These are phyloP conservation scores for Pisolithus microcarpus DNA, from an alignment of 768 basidiomycete species.

Conservation along the genomic window DNA sequence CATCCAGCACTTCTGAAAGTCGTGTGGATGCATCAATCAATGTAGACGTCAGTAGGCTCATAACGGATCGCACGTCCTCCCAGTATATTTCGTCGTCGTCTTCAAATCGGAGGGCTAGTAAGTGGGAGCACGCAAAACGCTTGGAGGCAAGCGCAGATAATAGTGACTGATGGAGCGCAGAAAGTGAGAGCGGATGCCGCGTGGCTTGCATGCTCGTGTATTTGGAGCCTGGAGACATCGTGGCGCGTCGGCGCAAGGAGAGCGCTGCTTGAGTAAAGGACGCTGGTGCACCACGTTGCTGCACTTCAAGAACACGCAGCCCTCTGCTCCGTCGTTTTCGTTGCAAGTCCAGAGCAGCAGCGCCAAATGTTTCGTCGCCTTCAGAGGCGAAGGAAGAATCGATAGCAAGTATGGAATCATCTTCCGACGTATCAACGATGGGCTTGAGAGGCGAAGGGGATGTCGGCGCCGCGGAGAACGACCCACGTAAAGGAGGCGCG, in stretches of 20 bases:
- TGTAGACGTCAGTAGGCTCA: slow-evolving; percentile 60
- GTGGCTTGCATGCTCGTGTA: slow-evolving; percentile 55
- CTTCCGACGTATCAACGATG: slow-evolving; percentile 35
- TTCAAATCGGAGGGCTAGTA: slow-evolving; percentile 71
- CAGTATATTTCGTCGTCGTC: slow-evolving; percentile 73
- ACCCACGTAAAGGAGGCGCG: slow-evolving; percentile 15
- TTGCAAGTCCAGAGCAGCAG: slow-evolving; percentile 54
- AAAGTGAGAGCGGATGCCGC: slow-evolving; percentile 62
- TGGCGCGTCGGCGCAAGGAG: slow-evolving; percentile 18
- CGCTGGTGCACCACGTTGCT: slow-evolving; percentile 13
- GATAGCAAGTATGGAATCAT: slow-evolving; percentile 17
- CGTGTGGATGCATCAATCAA: slow-evolving; percentile 58
- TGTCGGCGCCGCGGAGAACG: slow-evolving; percentile 37
- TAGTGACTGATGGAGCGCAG: slow-evolving; percentile 52
- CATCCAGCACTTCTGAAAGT: slow-evolving; percentile 57
- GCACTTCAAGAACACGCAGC: slow-evolving; percentile 41
- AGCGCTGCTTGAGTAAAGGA: slow-evolving; percentile 10
- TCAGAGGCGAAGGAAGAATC: slow-evolving; percentile 15
- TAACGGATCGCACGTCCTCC: slow-evolving; percentile 77
- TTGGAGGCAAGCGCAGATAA: slow-evolving; percentile 65
- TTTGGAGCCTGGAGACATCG: slow-evolving; percentile 44
- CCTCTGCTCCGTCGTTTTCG: slow-evolving; percentile 46
- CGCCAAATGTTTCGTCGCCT: slow-evolving; percentile 44
- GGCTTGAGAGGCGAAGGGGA: slow-evolving; percentile 19
- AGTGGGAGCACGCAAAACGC: slow-evolving; percentile 71